A percentile compares a stretch with the other conserved stretches of the same genome.
Evolutionary conservation across 2,329 filamentous ascomycete genomes (phyloP).

Genomic region (Ciborinia camelliae): DNA sequence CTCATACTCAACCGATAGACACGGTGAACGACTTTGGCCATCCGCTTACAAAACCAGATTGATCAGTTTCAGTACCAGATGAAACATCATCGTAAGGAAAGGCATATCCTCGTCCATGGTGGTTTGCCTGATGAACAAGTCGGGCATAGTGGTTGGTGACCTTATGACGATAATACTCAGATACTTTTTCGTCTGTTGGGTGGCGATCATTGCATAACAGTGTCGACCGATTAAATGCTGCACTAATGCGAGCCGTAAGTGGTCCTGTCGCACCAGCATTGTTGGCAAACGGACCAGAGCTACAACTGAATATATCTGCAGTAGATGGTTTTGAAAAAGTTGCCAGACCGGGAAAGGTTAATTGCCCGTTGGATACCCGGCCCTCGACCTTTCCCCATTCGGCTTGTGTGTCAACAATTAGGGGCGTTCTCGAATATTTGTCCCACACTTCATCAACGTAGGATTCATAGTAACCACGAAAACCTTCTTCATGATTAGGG

Average conservation of each 20-base stretch:
- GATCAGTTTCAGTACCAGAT: slow-evolving; percentile 53
- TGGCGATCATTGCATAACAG: slow-evolving; percentile 43
- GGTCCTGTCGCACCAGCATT: slow-evolving; percentile 24
- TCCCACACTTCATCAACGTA: slow-evolving; percentile 47
- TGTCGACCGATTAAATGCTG: slow-evolving; percentile 33
- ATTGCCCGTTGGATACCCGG: slow-evolving; percentile 39
- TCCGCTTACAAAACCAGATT: slow-evolving; percentile 50
- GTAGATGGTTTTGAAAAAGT: slow-evolving; percentile 56
- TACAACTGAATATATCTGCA: slow-evolving; percentile 64
- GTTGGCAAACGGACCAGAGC: slow-evolving; percentile 56
- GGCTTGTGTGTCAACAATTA: slow-evolving; percentile 63
- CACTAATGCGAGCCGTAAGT: slow-evolving; percentile 29
- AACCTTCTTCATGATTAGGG: slow-evolving; percentile 41
- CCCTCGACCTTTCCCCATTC: slow-evolving; percentile 52
- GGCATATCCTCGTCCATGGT: slow-evolving; percentile 59
- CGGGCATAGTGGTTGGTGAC: slow-evolving; percentile 63
- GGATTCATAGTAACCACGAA: slow-evolving; percentile 44
- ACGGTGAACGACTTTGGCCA: slow-evolving; percentile 15
- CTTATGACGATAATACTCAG: slow-evolving; percentile 50
- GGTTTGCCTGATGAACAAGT: slow-evolving; percentile 57
- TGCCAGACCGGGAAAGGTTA: slow-evolving; percentile 42
- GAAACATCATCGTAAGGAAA: slow-evolving; percentile 69
- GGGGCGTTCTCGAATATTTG: slow-evolving; percentile 40
- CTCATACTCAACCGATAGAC: slow-evolving; percentile 8
- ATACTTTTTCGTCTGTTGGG: slow-evolving; percentile 47